A percentile compares a stretch with the other conserved stretches of the same genome.
These are phyloP conservation scores for Blastobotrys chiropterorum DNA, from an alignment of 805 yeast genomes.

Conservation along the genomic window DNA sequence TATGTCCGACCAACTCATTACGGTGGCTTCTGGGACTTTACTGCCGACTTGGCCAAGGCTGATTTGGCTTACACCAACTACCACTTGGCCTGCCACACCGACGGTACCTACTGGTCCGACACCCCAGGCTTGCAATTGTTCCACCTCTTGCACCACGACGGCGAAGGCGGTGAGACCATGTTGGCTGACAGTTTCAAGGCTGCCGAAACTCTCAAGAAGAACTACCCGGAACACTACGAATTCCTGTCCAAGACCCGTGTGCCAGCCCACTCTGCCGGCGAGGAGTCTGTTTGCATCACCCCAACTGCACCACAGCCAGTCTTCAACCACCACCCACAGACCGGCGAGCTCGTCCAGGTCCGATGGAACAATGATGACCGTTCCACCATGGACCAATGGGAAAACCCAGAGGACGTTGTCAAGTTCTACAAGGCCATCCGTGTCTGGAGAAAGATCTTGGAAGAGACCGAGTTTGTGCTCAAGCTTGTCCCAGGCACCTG, in stretches of 20 bases:
- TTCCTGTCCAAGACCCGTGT: constrained; percentile 44
- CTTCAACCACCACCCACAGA: constrained; percentile 39
- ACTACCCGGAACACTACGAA: constrained; percentile 47
- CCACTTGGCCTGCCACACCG: constrained; percentile 60
- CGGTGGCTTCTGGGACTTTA: constrained; percentile 79
- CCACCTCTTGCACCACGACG: constrained; percentile 55
- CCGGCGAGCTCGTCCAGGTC: constrained; percentile 52
- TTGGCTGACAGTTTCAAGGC: constrained; percentile 61
- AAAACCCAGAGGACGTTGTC: constrained; percentile 39
- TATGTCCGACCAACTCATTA: constrained; percentile 65
- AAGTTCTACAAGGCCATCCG: constrained; percentile 50
- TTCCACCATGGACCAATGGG: constrained; percentile 50
- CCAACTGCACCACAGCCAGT: constrained; percentile 53
- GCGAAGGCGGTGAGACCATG: constrained; percentile 61
- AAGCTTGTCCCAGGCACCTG: constrained; percentile 60
- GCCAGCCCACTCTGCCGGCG: constrained; percentile 75
- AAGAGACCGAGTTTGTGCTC: constrained; percentile 47
- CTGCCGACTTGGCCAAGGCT: constrained; percentile 57
- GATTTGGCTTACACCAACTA: constrained; percentile 70
- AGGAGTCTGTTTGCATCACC: constrained; percentile 53
- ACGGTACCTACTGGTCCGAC: constrained; percentile 70
- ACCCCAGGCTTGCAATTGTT: constrained; percentile 67
- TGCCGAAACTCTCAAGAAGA: constrained; percentile 43
- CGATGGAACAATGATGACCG: constrained; percentile 71
- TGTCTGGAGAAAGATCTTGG: constrained; percentile 49